Evolutionary conservation across 2,329 filamentous ascomycete species (phyloP).

Genomic region (Botrytis hyacinthi): DNA sequence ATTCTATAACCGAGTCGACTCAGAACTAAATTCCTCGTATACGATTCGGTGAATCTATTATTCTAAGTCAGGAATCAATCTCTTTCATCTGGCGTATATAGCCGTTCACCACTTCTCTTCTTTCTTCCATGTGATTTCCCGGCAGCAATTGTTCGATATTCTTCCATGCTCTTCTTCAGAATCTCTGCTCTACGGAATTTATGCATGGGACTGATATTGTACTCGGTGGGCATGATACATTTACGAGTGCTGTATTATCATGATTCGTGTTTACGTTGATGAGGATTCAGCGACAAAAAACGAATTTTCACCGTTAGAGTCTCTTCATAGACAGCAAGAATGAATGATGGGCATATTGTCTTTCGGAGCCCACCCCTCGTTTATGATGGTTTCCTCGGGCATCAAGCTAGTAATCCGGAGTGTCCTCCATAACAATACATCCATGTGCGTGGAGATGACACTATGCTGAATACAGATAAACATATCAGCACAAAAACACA

Average conservation of each 20-base stretch:
- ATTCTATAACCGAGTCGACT: fast-evolving
- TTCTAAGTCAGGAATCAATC: background rate
- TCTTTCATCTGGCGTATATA: background rate
- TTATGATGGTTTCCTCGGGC: too few species aligned
- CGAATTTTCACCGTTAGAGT: too few species aligned
- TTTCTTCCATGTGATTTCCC: background rate
- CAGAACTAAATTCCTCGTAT: background rate
- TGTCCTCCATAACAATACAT: too few species aligned
- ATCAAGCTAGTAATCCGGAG: too few species aligned
- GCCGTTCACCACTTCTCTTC: fast-evolving
- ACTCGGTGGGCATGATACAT: fast-evolving
- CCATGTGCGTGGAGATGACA: too few species aligned
- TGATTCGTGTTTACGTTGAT: too few species aligned
- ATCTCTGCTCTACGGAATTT: background rate
- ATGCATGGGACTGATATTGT: fast-evolving
- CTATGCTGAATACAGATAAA: too few species aligned
- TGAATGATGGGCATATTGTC: too few species aligned
- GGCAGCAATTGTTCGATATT: background rate
- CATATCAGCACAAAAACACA: too few species aligned
- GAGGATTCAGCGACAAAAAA: background rate
- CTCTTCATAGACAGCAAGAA: too few species aligned
- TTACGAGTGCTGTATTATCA: too few species aligned
- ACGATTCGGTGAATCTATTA: background rate
- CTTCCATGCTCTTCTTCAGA: background rate
- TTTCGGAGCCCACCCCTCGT: too few species aligned